Conservation (phyloP, 495 filamentous ascomycete species). For the Xylaria cubensis region DNA sequence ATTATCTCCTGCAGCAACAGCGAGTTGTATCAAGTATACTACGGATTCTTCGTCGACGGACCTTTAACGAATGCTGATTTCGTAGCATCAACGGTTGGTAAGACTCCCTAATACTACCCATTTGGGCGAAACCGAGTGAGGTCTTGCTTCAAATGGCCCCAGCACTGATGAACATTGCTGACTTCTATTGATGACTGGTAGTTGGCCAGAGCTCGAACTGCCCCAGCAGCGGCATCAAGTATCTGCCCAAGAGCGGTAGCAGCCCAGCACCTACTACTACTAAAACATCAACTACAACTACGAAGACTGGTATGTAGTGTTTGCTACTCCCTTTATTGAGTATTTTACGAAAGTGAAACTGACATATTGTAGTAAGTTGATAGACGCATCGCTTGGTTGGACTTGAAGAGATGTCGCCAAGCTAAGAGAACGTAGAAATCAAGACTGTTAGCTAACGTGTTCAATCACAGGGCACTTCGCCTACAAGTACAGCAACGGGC, state of each 20-base stretch:
- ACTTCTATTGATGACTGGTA: constrained; percentile 26
- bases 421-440: neutral
- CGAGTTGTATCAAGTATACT: constrained; percentile 74
- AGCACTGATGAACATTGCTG: neutral
- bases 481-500: constrained; percentile 22
- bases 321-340: neutral
- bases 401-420: neutral
- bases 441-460: neutral
- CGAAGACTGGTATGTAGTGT: constrained; percentile 19
- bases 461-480: neutral
- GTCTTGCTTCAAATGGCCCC: neutral
- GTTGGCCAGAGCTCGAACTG: constrained; percentile 64
- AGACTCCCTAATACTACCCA: neutral
- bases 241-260: constrained; percentile 38
- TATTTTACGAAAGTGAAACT: neutral
- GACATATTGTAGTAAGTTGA: constrained; percentile 20
- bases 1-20: constrained; percentile 69
- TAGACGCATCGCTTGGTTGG: neutral
- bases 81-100: constrained; percentile 52
- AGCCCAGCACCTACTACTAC: constrained; percentile 11
- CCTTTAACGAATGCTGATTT: constrained; percentile 73
- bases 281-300: neutral
- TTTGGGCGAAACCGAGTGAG: neutral
- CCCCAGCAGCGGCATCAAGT: constrained; percentile 38
- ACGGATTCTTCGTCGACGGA: constrained; percentile 77